A percentile compares a stretch with the other conserved stretches of the same genome.
Evolutionary conservation across 2,329 filamentous ascomycete species (phyloP).

Genomic region (Arthroderma uncinatum): DNA sequence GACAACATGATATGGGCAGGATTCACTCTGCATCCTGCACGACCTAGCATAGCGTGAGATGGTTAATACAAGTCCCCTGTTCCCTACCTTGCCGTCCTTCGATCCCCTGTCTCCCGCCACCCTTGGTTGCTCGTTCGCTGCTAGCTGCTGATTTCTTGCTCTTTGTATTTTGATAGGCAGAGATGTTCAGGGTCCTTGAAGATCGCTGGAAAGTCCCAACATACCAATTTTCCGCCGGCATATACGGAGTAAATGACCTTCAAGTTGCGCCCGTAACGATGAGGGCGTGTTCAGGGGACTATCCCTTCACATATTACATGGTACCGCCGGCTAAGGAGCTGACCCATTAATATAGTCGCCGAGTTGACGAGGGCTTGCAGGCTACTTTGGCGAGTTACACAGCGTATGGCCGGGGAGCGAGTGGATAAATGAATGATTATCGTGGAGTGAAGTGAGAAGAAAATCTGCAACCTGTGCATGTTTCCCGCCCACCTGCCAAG

Average conservation of each 20-base stretch:
- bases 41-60: not conserved
- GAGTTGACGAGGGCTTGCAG: not conserved
- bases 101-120: not conserved
- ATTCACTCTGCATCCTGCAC: not conserved
- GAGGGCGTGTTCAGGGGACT: no score
- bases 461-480: not conserved
- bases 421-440: not conserved
- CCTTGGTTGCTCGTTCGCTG: not conserved
- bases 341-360: not conserved
- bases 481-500: not conserved
- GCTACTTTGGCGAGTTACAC: not conserved
- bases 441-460: not conserved
- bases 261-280: no score
- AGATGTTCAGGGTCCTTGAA: not conserved
- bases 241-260: no score
- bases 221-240: no score
- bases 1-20: not conserved
- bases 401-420: not conserved
- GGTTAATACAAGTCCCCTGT: not conserved
- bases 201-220: not conserved
- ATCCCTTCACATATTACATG: no score
- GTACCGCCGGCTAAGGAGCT: not conserved
- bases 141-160: not conserved
- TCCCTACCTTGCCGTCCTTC: not conserved
- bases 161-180: conserved; percentile 3